Conservation (phyloP, 441 rosid genomes). For the Arabidopsis lyrata region DNA sequence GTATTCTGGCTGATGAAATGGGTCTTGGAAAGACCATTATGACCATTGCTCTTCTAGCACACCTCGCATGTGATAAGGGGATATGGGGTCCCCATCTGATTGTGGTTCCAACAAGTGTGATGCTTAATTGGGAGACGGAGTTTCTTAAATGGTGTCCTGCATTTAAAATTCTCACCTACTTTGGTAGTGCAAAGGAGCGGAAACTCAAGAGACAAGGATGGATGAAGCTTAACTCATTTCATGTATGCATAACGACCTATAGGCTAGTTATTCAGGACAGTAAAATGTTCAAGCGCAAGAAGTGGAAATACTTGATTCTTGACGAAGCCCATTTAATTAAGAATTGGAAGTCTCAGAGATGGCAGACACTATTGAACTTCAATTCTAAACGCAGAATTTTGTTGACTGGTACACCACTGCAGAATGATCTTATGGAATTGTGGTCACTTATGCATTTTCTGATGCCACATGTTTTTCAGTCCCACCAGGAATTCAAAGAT, state of each 20-base stretch:
- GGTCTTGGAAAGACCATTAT: constrained; percentile 99
- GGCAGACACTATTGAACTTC: constrained; percentile 99
- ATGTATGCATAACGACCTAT: constrained; percentile 98
- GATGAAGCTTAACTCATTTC: constrained; percentile 97
- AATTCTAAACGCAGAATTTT: constrained; percentile 97
- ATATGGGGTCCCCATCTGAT: constrained; percentile 99
- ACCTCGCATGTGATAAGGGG: constrained; percentile 98
- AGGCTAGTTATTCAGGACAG: constrained; percentile 98
- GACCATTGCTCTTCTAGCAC: constrained; percentile 99
- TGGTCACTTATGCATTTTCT: constrained; percentile 99
- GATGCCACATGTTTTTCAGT: constrained; percentile 99
- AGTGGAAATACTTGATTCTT: constrained; percentile 99
- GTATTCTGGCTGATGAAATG: constrained; percentile 99
- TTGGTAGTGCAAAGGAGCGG: constrained; percentile 99
- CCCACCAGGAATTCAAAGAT: constrained; percentile 99
- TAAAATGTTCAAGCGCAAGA: constrained; percentile 98
- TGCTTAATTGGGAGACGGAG: constrained; percentile 99
- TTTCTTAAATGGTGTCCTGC: constrained; percentile 99
- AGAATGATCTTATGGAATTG: constrained; percentile 99
- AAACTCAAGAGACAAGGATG: constrained; percentile 99
- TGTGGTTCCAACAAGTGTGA: constrained; percentile 99
- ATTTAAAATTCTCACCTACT: constrained; percentile 97
- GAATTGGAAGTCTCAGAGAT: constrained; percentile 99
- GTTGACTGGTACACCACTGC: constrained; percentile 98
- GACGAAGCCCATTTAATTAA: constrained; percentile 99